Conservation (phyloP, 306 rosid species). For the Gastrolobium villosum region DNA sequence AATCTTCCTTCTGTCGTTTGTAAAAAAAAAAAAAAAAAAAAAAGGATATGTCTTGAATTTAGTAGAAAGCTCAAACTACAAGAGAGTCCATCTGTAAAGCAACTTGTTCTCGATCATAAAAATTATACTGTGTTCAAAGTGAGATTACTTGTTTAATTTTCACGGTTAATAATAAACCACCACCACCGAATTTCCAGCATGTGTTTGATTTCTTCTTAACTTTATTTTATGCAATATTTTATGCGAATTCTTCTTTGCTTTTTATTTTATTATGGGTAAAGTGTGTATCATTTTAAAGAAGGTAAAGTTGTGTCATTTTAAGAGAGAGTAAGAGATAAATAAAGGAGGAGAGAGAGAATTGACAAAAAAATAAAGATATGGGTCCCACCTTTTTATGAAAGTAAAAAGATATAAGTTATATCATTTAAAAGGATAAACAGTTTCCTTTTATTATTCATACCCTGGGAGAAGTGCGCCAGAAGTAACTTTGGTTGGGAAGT, state of each 20-base stretch:
- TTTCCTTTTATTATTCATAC: neutral
- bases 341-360: too few species aligned
- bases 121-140: too few species aligned
- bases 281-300: too few species aligned
- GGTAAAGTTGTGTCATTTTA: too few species aligned
- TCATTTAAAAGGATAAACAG: too few species aligned
- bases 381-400: too few species aligned
- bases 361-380: too few species aligned
- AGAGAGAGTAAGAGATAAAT: too few species aligned
- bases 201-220: neutral
- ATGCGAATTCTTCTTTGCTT: neutral
- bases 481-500: slow-evolving; percentile 5
- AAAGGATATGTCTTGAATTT: neutral
- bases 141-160: neutral
- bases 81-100: too few species aligned
- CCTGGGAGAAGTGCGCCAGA: neutral
- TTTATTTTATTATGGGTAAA: neutral
- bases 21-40: slow-evolving; percentile 5
- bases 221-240: neutral
- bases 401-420: too few species aligned
- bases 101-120: too few species aligned
- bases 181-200: neutral
- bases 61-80: neutral
- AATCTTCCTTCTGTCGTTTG: slow-evolving; percentile 1
- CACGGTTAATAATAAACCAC: neutral